These are phyloP conservation scores for Fusarium torreyae DNA, from an alignment of 2,329 filamentous ascomycete species.

Conservation along the genomic window DNA sequence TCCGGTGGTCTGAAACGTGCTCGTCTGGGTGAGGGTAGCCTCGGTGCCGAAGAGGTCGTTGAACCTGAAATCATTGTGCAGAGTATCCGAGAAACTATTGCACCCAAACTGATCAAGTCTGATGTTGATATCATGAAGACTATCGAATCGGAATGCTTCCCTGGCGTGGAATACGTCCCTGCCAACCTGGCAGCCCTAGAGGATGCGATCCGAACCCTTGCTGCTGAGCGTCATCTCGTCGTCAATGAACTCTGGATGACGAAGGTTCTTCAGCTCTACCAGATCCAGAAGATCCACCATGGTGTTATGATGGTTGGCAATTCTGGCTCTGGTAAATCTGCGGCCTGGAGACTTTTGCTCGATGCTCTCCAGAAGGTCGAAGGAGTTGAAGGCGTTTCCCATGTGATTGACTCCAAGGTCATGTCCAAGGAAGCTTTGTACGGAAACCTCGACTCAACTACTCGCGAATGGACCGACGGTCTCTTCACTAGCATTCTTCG, in stretches of 20 bases:
- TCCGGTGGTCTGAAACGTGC: conserved; percentile 95
- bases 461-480: conserved; percentile 98
- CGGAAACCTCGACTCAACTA: conserved; percentile 95
- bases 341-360: conserved; percentile 92
- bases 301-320: conserved; percentile 99
- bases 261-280: conserved; percentile 95
- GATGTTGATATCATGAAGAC: conserved; percentile 91
- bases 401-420: conserved; percentile 99
- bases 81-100: conserved; percentile 97
- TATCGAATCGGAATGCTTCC: conserved; percentile 90
- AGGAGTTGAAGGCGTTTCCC: conserved; percentile 91
- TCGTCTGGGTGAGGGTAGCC: conserved; percentile 72
- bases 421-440: conserved; percentile 99
- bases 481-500: conserved; percentile 97
- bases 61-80: conserved; percentile 99
- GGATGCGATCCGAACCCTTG: conserved; percentile 84
- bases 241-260: conserved; percentile 97
- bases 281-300: conserved; percentile 98
- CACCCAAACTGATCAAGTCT: conserved; percentile 92
- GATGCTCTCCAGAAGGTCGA: conserved; percentile 94
- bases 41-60: conserved; percentile 79
- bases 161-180: conserved; percentile 91
- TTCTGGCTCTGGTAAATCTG: conserved; percentile 97
- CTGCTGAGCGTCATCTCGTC: conserved; percentile 87
- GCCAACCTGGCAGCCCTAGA: conserved; percentile 87